Evolutionary conservation across 1,284 basidiomycete genomes (phyloP).

Genomic region (Irpex lacteus): DNA sequence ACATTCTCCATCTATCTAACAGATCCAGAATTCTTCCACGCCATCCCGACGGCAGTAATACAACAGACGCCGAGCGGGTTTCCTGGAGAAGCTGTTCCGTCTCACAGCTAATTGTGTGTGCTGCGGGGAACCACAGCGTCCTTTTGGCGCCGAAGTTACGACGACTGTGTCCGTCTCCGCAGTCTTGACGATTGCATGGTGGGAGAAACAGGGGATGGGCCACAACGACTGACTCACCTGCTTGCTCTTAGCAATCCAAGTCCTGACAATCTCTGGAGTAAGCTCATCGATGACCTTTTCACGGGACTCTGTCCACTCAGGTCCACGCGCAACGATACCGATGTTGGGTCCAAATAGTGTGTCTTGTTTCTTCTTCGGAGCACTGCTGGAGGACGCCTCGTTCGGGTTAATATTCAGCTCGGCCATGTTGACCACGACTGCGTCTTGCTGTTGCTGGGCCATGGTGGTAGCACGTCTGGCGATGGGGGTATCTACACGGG

Average conservation of each 20-base stretch:
- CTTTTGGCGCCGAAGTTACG: neutral
- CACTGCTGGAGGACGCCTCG: conserved; percentile 15
- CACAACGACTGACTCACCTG: conserved; percentile 52
- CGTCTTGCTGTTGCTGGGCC: conserved; percentile 30
- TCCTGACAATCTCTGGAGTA: conserved; percentile 73
- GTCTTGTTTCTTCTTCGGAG: conserved; percentile 45
- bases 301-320: conserved; percentile 42
- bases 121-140: neutral
- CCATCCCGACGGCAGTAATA: neutral
- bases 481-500: conserved; percentile 44
- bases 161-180: neutral
- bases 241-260: conserved; percentile 84
- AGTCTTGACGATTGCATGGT: neutral
- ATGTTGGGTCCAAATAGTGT: conserved; percentile 69
- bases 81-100: neutral
- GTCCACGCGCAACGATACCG: conserved; percentile 46
- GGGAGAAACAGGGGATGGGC: neutral
- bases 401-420: conserved; percentile 21
- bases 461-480: conserved; percentile 44
- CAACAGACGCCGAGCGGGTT: neutral
- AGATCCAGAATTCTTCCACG: neutral
- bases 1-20: neutral
- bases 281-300: conserved; percentile 61
- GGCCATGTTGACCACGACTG: conserved; percentile 38
- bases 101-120: neutral